phyloP scores from a whole-genome alignment of 371 early-diverging fungal genomes.

The Mortierella sp. region DNA sequence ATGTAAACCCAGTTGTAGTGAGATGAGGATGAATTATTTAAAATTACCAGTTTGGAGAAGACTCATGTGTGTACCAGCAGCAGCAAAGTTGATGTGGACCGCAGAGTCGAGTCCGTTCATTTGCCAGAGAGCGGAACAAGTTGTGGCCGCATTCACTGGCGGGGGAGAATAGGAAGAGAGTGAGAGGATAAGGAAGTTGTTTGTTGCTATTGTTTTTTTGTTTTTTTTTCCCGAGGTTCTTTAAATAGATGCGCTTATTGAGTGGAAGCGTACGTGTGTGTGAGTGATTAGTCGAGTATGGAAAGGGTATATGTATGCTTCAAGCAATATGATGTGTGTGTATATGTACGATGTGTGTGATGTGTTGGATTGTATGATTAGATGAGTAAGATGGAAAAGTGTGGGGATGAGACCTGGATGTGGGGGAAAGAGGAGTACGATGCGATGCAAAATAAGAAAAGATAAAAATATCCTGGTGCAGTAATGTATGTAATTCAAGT shows the following conservation, averaged over 20 bases:
- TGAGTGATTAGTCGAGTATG: not conserved
- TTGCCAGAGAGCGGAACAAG: not conserved
- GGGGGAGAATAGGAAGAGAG: not conserved
- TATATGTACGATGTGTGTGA: not conserved
- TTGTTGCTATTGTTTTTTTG: too few relatives aligned
- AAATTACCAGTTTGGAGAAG: not conserved
- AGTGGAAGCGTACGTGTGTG: not conserved
- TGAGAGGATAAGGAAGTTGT: not conserved
- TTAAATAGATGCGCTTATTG: not conserved
- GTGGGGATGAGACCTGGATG: not conserved
- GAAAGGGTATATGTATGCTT: not conserved
- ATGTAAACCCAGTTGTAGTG: not conserved
- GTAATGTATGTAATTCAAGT: not conserved
- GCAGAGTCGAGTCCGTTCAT: slow-evolving; percentile 13
- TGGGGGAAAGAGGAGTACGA: not conserved
- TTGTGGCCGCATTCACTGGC: slow-evolving; percentile 1
- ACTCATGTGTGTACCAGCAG: slow-evolving; percentile 1
- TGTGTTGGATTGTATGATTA: not conserved
- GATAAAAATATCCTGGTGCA: too few relatives aligned
- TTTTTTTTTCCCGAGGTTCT: not conserved
- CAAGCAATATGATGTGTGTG: not conserved
- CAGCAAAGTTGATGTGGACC: not conserved
- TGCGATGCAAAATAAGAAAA: too few relatives aligned
- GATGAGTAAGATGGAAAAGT: not conserved
- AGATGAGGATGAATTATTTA: too few relatives aligned